Base-by-base conservation (phyloP, 148 eudicot genomes). In the Chenopodium album region DNA sequence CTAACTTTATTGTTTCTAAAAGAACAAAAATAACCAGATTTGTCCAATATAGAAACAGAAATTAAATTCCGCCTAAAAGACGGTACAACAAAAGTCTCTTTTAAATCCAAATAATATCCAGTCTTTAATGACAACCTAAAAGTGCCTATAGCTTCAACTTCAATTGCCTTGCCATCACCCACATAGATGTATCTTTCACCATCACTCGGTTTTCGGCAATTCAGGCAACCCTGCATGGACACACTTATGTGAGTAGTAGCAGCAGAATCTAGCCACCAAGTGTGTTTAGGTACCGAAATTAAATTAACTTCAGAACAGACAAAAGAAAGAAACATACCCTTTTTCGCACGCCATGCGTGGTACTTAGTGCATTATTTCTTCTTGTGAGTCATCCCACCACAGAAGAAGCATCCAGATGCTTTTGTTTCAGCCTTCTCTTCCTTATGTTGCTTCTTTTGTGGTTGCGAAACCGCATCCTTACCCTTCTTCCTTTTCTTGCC, bases 51-150 rank as follows among this genome's bases (percentile, higher is more conserved):
- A 26, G 64, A 78, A 67, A 78, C 32, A 47, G 4, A 78, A 66
- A 78, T 14, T 22, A 78, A 78, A 48, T 78, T 67, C 13, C 29
- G 73, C 47, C 73, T 78, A 66, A 77, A 77, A 20, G 80, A 78
- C 10, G 62, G 71, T 50, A 31, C 75, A 48, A 79, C 4, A 79
- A 50, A 79, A 64, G 70, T 62, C 28, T 65, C 80, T 63, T 77
- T 34, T 0, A 48, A 77, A 64, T 77, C 80, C 37, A 67, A 78
- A 78, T 65, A 48, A 17, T 28, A 47, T 26, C 26, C 26, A 26
- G 26, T 26, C 26, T 26, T 26, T 26, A 26, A 26, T 26, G 26
- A 26, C 26, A 26, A 26, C 26, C 26, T 26, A 26, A 26, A 26
- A 26, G 26, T 26, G 26, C 26, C 26, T 26, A 26, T 26, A 26